These are phyloP conservation scores for Pichia sp. DNA, from an alignment of 1,139 yeast genomes.

Conservation along the genomic window DNA sequence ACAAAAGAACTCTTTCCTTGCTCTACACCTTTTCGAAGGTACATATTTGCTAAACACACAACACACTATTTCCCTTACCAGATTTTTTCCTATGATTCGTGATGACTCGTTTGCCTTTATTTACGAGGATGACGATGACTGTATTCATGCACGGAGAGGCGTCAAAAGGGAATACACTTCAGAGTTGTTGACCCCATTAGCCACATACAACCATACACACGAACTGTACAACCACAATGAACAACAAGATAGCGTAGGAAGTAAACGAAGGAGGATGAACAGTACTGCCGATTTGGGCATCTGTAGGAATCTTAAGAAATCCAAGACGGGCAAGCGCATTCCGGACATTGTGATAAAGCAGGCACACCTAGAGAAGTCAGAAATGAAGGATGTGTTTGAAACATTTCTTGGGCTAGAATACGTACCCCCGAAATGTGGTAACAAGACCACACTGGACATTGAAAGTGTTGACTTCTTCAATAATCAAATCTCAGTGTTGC, in stretches of 20 bases:
- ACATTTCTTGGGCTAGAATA: constrained; percentile 6
- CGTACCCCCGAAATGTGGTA: constrained; percentile 14
- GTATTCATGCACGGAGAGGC: constrained; percentile 6
- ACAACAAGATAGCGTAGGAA: background rate
- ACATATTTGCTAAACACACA: background rate
- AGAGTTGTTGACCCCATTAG: background rate
- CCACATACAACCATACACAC: background rate
- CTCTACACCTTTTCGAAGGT: background rate
- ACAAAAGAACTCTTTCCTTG: background rate
- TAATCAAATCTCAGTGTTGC: constrained; percentile 5
- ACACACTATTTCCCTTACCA: background rate
- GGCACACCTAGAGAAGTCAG: constrained; percentile 20
- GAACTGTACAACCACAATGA: background rate
- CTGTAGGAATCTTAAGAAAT: background rate
- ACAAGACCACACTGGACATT: background rate
- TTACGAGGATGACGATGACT: constrained; percentile 14
- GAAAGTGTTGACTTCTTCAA: background rate
- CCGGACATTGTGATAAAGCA: constrained; percentile 24
- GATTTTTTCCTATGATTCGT: constrained; percentile 3
- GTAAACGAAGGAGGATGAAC: background rate
- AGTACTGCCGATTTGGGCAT: background rate
- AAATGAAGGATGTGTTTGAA: constrained; percentile 16
- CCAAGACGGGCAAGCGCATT: background rate
- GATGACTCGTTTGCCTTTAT: constrained; percentile 3
- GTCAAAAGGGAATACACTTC: constrained; percentile 5